These are phyloP conservation scores for Gloeostereum incarnatum DNA, from an alignment of 768 basidiomycete genomes.

Conservation along the genomic window DNA sequence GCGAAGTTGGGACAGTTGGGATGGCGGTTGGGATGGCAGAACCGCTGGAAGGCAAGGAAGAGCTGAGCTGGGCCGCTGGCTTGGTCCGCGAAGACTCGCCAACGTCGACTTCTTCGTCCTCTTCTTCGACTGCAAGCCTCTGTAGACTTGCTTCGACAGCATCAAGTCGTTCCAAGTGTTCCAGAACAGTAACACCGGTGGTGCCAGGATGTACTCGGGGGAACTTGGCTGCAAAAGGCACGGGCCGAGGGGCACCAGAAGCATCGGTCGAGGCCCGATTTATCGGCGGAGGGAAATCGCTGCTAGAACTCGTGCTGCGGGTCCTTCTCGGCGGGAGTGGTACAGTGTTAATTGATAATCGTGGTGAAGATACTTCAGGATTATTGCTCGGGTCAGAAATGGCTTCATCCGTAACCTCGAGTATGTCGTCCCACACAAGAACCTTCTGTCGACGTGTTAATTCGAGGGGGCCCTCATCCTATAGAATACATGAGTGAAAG, in stretches of 20 bases:
- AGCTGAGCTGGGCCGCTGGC: conserved; percentile 10
- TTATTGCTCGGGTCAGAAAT: conserved; percentile 24
- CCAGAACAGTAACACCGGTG: conserved; percentile 78
- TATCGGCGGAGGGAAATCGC: conserved; percentile 70
- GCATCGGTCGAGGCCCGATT: conserved; percentile 55
- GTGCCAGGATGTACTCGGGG: conserved; percentile 78
- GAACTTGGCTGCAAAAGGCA: conserved; percentile 80
- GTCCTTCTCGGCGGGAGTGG: conserved; percentile 45
- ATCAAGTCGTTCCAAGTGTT: conserved; percentile 80
- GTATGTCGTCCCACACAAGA: conserved; percentile 79
- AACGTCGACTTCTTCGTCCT: conserved; percentile 55
- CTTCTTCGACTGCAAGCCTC: conserved; percentile 56
- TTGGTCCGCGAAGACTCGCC: conserved; percentile 33
- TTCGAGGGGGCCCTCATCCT: conserved; percentile 89
- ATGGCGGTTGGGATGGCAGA: conserved; percentile 14
- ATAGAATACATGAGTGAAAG: conserved; percentile 4
- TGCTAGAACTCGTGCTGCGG: conserved; percentile 53
- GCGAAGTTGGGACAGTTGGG: conserved; percentile 27
- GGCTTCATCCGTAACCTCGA: conserved; percentile 58
- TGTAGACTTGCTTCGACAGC: conserved; percentile 74
- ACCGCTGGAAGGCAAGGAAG: neutral
- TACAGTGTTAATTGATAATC: conserved; percentile 51
- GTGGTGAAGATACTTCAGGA: conserved; percentile 43
- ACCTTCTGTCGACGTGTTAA: conserved; percentile 76
- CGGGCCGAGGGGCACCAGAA: conserved; percentile 59